Percentiles rank a stretch among this genome's conserved stretches.
phyloP scores from a whole-genome alignment of 345 rosid species.

The Eucalyptus microcorys region DNA sequence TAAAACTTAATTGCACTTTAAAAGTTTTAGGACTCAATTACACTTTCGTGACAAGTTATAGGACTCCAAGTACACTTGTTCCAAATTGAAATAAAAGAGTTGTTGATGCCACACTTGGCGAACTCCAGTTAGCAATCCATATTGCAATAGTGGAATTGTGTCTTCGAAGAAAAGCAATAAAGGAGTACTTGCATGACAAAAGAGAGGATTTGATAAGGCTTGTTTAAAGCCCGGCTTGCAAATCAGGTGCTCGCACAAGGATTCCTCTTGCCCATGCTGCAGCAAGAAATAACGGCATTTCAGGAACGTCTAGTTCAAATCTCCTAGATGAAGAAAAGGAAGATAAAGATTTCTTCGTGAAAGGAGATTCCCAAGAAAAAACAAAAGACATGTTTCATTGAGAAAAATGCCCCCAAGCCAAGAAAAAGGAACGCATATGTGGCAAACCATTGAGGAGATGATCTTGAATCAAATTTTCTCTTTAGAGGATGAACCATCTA shows the following conservation, averaged over 20 bases:
- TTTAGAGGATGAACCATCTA: not conserved
- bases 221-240: not conserved
- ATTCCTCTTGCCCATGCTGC: not conserved
- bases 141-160: not conserved
- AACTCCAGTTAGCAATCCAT: not conserved
- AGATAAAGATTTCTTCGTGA: not conserved
- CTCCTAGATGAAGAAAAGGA: not conserved
- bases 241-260: not conserved
- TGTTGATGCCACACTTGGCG: not conserved
- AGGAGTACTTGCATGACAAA: not conserved
- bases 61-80: not conserved
- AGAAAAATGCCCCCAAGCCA: not conserved
- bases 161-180: not conserved
- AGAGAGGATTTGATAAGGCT: not conserved
- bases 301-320: not conserved
- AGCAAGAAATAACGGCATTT: not conserved
- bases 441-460: not conserved
- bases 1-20: not conserved
- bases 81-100: too few species aligned
- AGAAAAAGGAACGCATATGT: not conserved
- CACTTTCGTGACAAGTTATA: too few species aligned
- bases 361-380: not conserved
- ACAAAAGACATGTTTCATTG: not conserved
- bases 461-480: not conserved
- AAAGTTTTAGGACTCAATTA: rapidly evolving